A percentile compares a stretch with the other conserved stretches of the same genome.
phyloP scores from a whole-genome alignment of 2,329 filamentous ascomycete species.

The Monosporascus sp. region DNA sequence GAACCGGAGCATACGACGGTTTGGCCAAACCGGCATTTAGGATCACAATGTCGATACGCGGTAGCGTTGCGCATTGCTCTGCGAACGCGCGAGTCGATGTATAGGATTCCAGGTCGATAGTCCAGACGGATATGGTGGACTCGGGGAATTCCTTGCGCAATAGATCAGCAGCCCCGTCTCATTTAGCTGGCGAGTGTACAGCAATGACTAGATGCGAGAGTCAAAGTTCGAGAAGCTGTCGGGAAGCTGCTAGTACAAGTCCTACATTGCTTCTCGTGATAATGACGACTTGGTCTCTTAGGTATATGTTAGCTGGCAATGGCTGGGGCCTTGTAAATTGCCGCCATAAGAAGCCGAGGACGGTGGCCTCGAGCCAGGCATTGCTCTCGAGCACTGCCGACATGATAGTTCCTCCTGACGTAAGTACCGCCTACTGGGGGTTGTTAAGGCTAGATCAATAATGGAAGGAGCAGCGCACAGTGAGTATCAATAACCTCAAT shows the following conservation, averaged over 20 bases:
- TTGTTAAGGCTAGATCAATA: no score
- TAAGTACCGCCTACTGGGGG: no score
- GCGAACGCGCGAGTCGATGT: constrained; percentile 36
- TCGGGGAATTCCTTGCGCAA: constrained; percentile 25
- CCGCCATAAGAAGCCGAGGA: constrained; percentile 36
- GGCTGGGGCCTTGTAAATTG: constrained; percentile 16
- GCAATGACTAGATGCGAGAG: constrained; percentile 36
- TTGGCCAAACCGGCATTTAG: constrained; percentile 37
- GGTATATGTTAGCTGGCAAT: constrained; percentile 11
- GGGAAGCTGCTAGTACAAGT: constrained; percentile 37
- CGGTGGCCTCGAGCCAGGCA: constrained; percentile 22
- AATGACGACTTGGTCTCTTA: constrained; percentile 34
- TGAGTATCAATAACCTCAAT: no score
- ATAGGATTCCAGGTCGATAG: constrained; percentile 38
- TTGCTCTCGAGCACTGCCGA: constrained; percentile 32
- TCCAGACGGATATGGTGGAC: constrained; percentile 36
- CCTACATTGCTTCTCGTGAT: constrained; percentile 41
- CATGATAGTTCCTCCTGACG: constrained; percentile 15
- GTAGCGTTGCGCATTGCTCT: constrained; percentile 24
- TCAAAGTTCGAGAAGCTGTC: constrained; percentile 32
- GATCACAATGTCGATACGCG: constrained; percentile 37
- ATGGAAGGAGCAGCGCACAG: no score
- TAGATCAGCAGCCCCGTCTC: constrained; percentile 30
- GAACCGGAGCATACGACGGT: constrained; percentile 11
- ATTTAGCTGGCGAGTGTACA: constrained; percentile 33